These are phyloP conservation scores for Puccinellia tenuiflora DNA, from an alignment of 176 grass and related monocot genomes.

Conservation along the genomic window DNA sequence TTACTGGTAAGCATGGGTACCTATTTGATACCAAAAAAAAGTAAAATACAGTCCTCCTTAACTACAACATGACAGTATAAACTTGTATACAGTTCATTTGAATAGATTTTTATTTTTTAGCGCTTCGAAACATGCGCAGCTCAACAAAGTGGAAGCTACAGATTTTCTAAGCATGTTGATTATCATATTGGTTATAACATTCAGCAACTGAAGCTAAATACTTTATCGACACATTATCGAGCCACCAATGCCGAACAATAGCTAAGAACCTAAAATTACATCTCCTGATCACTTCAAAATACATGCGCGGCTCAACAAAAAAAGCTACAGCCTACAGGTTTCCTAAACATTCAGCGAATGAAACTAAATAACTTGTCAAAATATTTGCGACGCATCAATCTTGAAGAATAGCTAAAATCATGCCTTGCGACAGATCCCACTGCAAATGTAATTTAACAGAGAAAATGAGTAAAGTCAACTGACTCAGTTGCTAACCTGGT, in stretches of 20 bases:
- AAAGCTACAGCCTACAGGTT: no score
- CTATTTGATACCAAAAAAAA: not conserved
- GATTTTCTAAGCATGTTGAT: not conserved
- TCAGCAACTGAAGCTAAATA: no score
- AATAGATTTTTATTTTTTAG: no score
- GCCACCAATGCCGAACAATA: no score
- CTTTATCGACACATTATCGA: no score
- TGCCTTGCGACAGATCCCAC: not conserved
- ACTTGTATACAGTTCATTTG: not conserved
- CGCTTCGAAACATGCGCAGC: not conserved
- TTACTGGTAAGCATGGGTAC: not conserved
- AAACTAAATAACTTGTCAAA: no score
- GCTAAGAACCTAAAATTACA: no score
- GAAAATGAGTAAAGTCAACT: not conserved
- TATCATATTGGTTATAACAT: no score
- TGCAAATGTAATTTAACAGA: slow-evolving; percentile 14
- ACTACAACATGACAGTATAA: not conserved
- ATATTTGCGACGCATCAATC: not conserved
- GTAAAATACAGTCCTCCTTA: not conserved
- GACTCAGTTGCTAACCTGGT: slow-evolving; percentile 34
- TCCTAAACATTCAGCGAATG: not conserved
- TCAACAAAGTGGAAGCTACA: not conserved
- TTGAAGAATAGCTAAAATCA: not conserved
- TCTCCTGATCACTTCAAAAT: no score
- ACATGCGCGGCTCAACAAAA: not conserved